A percentile compares a stretch with the other conserved stretches of the same genome.
Evolutionary conservation across 2,329 filamentous ascomycete species (phyloP).

Genomic region (Elsinoe arachidis): DNA sequence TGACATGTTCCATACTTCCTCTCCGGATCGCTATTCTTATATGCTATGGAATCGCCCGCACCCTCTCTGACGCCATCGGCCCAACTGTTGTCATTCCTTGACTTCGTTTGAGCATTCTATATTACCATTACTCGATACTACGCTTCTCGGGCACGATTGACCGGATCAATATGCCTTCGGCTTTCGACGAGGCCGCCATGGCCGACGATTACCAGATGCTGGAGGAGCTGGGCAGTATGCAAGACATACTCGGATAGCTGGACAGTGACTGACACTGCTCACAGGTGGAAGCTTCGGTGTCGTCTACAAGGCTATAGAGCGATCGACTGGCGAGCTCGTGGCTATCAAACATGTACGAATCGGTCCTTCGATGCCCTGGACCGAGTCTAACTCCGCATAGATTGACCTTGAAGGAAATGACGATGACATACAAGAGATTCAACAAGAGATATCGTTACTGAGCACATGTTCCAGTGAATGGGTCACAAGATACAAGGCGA

Average conservation of each 20-base stretch:
- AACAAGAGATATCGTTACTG: constrained; percentile 90
- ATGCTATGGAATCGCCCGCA: constrained; percentile 9
- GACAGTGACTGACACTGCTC: neutral
- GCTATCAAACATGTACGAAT: constrained; percentile 85
- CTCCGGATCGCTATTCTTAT: constrained; percentile 4
- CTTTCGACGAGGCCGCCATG: constrained; percentile 38
- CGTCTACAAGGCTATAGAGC: constrained; percentile 94
- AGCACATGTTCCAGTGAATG: constrained; percentile 90
- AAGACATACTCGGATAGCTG: neutral
- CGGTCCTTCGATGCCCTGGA: neutral
- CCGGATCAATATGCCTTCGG: constrained; percentile 14
- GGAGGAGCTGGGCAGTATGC: constrained; percentile 89
- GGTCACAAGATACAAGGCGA: constrained; percentile 93
- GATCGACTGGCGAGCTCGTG: constrained; percentile 80
- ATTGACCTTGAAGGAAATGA: constrained; percentile 98
- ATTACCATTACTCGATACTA: neutral
- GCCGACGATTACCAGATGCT: constrained; percentile 87
- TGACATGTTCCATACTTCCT: constrained; percentile 7
- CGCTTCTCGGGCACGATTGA: neutral
- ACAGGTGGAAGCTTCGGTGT: constrained; percentile 89
- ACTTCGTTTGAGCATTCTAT: neutral
- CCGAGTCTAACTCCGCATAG: constrained; percentile 40
- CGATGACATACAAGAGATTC: constrained; percentile 96
- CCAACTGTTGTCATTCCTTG: neutral
- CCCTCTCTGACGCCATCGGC: constrained; percentile 8